Conservation (phyloP, 2,329 filamentous ascomycete genomes). For the Blastomyces parvus region DNA sequence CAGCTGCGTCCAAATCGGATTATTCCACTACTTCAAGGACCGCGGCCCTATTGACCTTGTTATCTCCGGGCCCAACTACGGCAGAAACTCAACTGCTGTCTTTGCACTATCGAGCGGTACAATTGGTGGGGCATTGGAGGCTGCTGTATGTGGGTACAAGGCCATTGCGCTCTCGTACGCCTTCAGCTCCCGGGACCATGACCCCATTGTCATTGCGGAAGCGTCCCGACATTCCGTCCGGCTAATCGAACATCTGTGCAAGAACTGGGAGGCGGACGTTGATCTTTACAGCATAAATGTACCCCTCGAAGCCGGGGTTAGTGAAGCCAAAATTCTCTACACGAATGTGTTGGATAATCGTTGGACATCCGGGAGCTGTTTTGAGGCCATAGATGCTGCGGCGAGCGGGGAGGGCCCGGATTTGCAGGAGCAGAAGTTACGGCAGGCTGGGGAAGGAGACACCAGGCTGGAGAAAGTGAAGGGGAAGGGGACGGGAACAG, state of each 20-base stretch:
- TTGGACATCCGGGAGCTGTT: slow-evolving; percentile 78
- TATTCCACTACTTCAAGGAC: slow-evolving; percentile 69
- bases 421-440: slow-evolving; percentile 63
- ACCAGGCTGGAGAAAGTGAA: slow-evolving; percentile 20
- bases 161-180: slow-evolving; percentile 82
- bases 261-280: slow-evolving; percentile 62
- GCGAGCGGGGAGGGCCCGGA: slow-evolving; percentile 51
- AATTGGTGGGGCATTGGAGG: slow-evolving; percentile 67
- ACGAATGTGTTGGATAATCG: slow-evolving; percentile 83
- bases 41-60: slow-evolving; percentile 65
- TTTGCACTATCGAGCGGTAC: slow-evolving; percentile 72
- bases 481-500: slow-evolving; percentile 13
- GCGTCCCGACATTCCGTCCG: slow-evolving; percentile 65
- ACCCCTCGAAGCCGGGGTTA: slow-evolving; percentile 68
- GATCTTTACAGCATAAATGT: slow-evolving; percentile 92
- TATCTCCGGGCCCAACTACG: slow-evolving; percentile 73
- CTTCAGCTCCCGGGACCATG: slow-evolving; percentile 78
- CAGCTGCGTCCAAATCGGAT: slow-evolving; percentile 69
- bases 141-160: slow-evolving; percentile 57
- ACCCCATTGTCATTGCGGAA: slow-evolving; percentile 67
- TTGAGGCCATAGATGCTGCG: slow-evolving; percentile 62
- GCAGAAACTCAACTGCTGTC: slow-evolving; percentile 69
- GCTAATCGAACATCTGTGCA: slow-evolving; percentile 68
- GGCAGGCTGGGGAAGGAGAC: slow-evolving; percentile 50
- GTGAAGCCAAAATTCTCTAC: slow-evolving; percentile 63